phyloP scores from a whole-genome alignment of 257 asterid species.

The Nemophila menziesii region DNA sequence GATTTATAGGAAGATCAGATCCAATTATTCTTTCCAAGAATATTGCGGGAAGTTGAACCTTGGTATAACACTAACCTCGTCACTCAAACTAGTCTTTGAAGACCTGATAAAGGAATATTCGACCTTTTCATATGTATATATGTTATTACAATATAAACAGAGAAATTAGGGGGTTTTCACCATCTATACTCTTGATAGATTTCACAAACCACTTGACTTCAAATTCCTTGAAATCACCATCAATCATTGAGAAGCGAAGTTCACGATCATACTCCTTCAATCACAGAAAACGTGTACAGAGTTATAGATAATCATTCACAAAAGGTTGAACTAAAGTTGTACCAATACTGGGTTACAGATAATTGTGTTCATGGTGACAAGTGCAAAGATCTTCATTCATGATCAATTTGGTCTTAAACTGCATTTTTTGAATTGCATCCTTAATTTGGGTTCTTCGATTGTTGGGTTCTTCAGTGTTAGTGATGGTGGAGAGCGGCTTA shows the following conservation, averaged over 20 bases:
- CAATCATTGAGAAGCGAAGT: constrained; percentile 84
- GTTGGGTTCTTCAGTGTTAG: too few species aligned
- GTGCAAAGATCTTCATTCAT: too few species aligned
- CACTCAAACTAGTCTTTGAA: constrained; percentile 41
- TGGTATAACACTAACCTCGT: constrained; percentile 84
- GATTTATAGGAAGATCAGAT: constrained; percentile 94
- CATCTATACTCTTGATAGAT: constrained; percentile 28
- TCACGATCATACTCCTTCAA: constrained; percentile 61
- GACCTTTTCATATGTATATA: too few species aligned
- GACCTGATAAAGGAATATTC: constrained; percentile 26
- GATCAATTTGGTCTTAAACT: too few species aligned
- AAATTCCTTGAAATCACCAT: constrained; percentile 95
- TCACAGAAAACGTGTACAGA: not conserved
- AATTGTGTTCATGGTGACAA: too few species aligned
- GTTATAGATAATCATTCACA: too few species aligned
- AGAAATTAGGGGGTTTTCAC: not conserved
- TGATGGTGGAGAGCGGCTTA: too few species aligned
- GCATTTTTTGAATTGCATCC: too few species aligned
- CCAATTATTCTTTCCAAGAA: constrained; percentile 85
- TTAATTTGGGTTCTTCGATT: too few species aligned
- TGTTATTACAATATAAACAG: not conserved
- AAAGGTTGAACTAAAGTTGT: too few species aligned
- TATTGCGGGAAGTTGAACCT: constrained; percentile 84
- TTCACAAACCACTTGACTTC: constrained; percentile 90
- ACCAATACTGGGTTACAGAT: too few species aligned